Evolutionary conservation across 139 green algal genomes (phyloP), one percentile per base, ranked within the genome.

Genomic region (Dunaliella sp.): DNA sequence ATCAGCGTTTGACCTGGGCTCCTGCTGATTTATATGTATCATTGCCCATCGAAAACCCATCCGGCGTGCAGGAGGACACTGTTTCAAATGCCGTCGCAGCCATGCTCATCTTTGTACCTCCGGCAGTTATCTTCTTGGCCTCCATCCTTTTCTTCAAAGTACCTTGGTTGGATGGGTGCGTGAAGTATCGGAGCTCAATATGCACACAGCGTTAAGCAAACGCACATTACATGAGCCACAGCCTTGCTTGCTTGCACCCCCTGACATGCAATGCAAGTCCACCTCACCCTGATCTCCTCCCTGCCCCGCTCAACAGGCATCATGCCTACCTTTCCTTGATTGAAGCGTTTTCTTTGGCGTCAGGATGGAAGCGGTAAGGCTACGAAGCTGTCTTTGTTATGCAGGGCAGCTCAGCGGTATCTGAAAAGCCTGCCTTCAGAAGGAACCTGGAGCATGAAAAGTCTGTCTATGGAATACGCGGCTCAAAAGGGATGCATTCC

Each of bases 301-400:
- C 82, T 48, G 16, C 1, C 24, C 21, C n/a, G 34, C n/a, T 1
- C 33, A 78, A 25, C 86, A 92, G 89, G 87, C 89, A 92, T 36
- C 89, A 92, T 74, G 85, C 87, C 25, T 74, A 78, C 36, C 36
- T 92, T 25, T 84, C 82, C 22, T n/a, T 89, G 0, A 57, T 87
- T 0, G 89, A 92, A 36, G 89, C 65, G 2, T 92, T 90, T 86
- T 87, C 89, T 0, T 58, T 92, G 3, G 87, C 88, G 30, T 81
- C 36, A 59, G 81, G 7, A 7, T 88, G 82, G 72, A 84, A 86
- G 81, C 1, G 31, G 34, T 82, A 31, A 30, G 28, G 36, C n/a
- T 65, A 16, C 48, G 7, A 16, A 16, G 7, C 48, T 26, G 16
- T 65, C 16, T 65, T 65, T 65, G 48, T 26, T 65, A 65, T 65